Conservation (phyloP, 2,329 filamentous ascomycete species). For the Ascosphaera acerosa region DNA sequence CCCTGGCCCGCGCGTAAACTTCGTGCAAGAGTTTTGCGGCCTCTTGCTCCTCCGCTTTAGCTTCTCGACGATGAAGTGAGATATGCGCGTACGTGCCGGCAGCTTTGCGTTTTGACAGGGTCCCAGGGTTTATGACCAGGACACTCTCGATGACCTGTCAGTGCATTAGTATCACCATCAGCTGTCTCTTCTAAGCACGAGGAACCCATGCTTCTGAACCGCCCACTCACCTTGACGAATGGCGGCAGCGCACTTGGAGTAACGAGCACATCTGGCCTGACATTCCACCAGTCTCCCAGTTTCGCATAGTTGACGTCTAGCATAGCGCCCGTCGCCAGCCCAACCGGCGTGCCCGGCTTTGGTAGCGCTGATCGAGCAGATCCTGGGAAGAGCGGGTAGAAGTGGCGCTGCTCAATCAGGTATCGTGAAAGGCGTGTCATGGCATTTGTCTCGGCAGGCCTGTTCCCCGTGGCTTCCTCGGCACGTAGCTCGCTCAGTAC, state of each 20-base stretch:
- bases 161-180: slow-evolving; percentile 5
- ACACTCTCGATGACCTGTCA: slow-evolving; percentile 69
- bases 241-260: slow-evolving; percentile 60
- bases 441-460: slow-evolving; percentile 31
- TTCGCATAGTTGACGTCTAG: slow-evolving; percentile 67
- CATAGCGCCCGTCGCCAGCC: slow-evolving; percentile 43
- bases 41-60: slow-evolving; percentile 32
- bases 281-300: slow-evolving; percentile 71
- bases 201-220: too few relatives aligned
- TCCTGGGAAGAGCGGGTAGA: slow-evolving; percentile 71
- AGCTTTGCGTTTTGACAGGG: slow-evolving; percentile 57
- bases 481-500: slow-evolving; percentile 55
- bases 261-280: slow-evolving; percentile 62
- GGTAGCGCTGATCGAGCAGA: slow-evolving; percentile 41
- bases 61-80: slow-evolving; percentile 38
- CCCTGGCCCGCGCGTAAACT: slow-evolving; percentile 57
- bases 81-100: slow-evolving; percentile 70
- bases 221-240: slow-evolving; percentile 60
- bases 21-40: slow-evolving; percentile 41
- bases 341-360: slow-evolving; percentile 34
- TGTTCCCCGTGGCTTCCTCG: slow-evolving; percentile 40
- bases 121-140: slow-evolving; percentile 72
- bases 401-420: slow-evolving; percentile 72
- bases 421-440: slow-evolving; percentile 49
- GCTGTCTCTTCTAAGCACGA: too few relatives aligned